Evolutionary conservation across 202 grass and related monocot species (phyloP), one percentile per base, ranked within the genome.

Genomic region (Musa balbisiana): DNA sequence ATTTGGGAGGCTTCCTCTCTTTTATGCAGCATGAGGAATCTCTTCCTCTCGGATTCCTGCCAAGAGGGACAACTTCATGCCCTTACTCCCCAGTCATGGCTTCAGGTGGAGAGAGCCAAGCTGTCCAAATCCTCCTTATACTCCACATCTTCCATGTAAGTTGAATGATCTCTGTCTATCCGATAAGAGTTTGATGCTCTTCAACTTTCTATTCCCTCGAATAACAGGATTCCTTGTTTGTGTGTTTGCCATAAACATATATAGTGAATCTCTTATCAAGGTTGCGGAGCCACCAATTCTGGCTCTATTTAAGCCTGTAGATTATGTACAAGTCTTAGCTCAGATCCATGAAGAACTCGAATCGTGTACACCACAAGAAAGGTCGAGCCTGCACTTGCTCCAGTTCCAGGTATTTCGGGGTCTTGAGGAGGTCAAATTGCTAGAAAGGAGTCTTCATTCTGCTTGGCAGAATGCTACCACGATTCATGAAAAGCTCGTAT

Each of bases 331-430:
- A 52, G 81, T 95, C 69, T 65, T 99, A 80, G 82, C 91, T 15
- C 89, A 84, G 83, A 95, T 99, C 58, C 96, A 99, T 8, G 96
- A 99, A 83, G 89, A 99, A 83, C 70, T 99, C 55, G 96, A 99
- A 78, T 82, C 72, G 12, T 99, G 96, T 84, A 67, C 78, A 21
- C 85, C 85, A 0, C 87, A 92, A 43, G 87, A 92, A 52, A 99
- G 22, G 79, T 87, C 89, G 0, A 88, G 77, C 25, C 87, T 99
- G 26, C 88, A 90, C 75, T 81, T 99, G 80, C 87, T 99, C 51
- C 91, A 99, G 25, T 99, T 90, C 67, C 91, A 99, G 84, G 89
- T 99, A 11, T 99, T 95, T 82, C 80, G 82, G 0, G 96, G 96
- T 9, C 86, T 99, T 8, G 89, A 87, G 0, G 96, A 99, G 82